Evolutionary conservation across 176 grass and related monocot genomes (phyloP), one percentile per base, ranked within the genome.

Genomic region (Bromus sterilis): DNA sequence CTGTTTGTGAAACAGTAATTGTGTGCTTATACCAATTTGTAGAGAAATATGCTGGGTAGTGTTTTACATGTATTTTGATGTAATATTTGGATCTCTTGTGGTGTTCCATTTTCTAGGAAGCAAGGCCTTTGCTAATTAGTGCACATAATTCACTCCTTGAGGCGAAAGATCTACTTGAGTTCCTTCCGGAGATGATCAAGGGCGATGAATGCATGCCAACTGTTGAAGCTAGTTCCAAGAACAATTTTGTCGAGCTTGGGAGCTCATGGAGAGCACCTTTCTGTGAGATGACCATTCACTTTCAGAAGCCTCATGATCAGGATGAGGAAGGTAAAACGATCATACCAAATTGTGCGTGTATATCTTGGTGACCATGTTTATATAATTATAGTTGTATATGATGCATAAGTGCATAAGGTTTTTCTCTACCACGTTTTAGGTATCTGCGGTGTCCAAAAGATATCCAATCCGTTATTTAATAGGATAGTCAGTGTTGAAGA

Each of bases 191-290:
- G 65, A 81, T 87, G 62, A 61, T 80, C 15, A 71, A 79, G 35
- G 79, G 61, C 55, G 87, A 80, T 49, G 67, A 42, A 3, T 56
- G 32, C 16, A 34, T 64, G 16, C 21, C 7, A 82, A 56, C 78
- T 64, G 71, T 39, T 3, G 44, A 80, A 70, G 77, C 33, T 89
- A 42, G 74, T 86, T 59, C 66, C 36, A 59, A 84, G 58, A 69
- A 84, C 42, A 89, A 93, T 84, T 91, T 98, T 39, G 29, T 93
- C 30, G 86, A 94, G 63, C 86, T 98, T 56, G 88, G 92, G 56
- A 82, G 73, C 76, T 87, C 78, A 12, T 98, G 95, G 95, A 80
- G 88, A 80, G 84, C 86, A 14, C 88, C 90, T 66, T 82, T 98
- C 14, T 95, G 33, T 77, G 90, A 98, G 79, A 95, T 93, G 21